Evolutionary conservation across 2,329 filamentous ascomycete genomes (phyloP).

Genomic region (Fusarium globosum): DNA sequence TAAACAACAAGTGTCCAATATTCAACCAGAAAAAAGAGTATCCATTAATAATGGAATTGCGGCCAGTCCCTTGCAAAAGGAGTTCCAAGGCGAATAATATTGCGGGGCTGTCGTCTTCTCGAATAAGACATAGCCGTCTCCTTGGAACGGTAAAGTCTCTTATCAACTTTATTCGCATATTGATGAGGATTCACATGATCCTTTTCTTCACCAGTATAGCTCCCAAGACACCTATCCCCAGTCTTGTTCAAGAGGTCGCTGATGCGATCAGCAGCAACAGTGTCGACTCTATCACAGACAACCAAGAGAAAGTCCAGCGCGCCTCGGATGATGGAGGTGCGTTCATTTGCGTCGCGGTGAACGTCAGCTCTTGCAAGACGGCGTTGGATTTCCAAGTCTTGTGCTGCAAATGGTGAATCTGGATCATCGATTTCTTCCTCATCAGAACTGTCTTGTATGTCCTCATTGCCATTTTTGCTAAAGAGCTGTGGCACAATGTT

Average conservation of each 20-base stretch:
- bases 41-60: not conserved
- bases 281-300: not conserved
- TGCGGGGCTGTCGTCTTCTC: not conserved
- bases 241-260: not conserved
- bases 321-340: not conserved
- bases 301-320: slow-evolving; percentile 15
- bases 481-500: not conserved
- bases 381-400: not conserved
- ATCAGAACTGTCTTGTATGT: not conserved
- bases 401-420: not conserved
- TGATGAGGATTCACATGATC: not conserved
- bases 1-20: not conserved
- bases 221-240: not conserved
- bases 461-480: fast-evolving
- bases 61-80: not conserved
- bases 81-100: not conserved
- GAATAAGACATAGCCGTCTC: slow-evolving; percentile 13
- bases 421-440: not conserved
- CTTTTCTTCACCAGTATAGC: slow-evolving; percentile 12
- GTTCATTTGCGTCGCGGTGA: not conserved
- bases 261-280: not conserved
- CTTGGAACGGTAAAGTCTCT: not conserved
- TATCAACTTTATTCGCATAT: not conserved
- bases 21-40: too few species aligned
- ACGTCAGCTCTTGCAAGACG: not conserved